phyloP scores from a whole-genome alignment of 2,329 filamentous ascomycete genomes.

The Ophiostoma pallidulum region DNA sequence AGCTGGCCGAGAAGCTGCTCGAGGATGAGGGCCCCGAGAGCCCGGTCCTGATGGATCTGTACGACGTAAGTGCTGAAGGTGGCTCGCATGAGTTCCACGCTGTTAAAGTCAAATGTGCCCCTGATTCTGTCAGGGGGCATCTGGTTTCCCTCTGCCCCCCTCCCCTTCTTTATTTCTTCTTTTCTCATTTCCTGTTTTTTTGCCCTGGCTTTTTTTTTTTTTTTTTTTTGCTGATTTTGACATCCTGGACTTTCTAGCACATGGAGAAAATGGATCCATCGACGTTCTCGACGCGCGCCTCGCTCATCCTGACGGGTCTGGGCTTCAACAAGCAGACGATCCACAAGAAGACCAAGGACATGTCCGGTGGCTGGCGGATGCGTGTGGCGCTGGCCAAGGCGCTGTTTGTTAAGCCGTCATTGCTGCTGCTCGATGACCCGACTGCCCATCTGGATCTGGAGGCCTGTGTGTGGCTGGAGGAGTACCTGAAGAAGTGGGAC shows the following conservation, averaged over 20 bases:
- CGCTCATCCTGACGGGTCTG: slow-evolving; percentile 93
- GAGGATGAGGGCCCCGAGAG: slow-evolving; percentile 89
- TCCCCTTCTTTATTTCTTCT: not conserved
- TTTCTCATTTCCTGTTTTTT: not conserved
- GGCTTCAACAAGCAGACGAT: slow-evolving; percentile 99
- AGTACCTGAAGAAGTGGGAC: slow-evolving; percentile 99
- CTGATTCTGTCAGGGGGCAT: too few relatives aligned
- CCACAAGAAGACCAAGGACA: slow-evolving; percentile 99
- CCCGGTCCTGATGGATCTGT: slow-evolving; percentile 83
- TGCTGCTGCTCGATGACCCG: slow-evolving; percentile 93
- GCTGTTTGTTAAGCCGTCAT: slow-evolving; percentile 93
- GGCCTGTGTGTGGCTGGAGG: slow-evolving; percentile 98
- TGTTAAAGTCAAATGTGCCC: too few relatives aligned
- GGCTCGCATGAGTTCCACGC: too few relatives aligned
- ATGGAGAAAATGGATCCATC: slow-evolving; percentile 99
- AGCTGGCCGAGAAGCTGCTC: slow-evolving; percentile 77
- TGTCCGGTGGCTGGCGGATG: slow-evolving; percentile 99
- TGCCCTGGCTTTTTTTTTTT: not conserved
- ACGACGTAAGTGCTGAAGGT: slow-evolving; percentile 62
- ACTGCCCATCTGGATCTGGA: slow-evolving; percentile 99
- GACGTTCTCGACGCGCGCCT: slow-evolving; percentile 91
- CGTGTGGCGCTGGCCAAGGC: slow-evolving; percentile 96
- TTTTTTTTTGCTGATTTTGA: not conserved
- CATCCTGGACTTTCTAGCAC: slow-evolving; percentile 51
- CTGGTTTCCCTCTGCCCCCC: too few relatives aligned